Percentiles rank a stretch among this genome's conserved stretches.
These are phyloP conservation scores for Linnemannia zychae DNA, from an alignment of 192 early-diverging fungal genomes.

Conservation along the genomic window DNA sequence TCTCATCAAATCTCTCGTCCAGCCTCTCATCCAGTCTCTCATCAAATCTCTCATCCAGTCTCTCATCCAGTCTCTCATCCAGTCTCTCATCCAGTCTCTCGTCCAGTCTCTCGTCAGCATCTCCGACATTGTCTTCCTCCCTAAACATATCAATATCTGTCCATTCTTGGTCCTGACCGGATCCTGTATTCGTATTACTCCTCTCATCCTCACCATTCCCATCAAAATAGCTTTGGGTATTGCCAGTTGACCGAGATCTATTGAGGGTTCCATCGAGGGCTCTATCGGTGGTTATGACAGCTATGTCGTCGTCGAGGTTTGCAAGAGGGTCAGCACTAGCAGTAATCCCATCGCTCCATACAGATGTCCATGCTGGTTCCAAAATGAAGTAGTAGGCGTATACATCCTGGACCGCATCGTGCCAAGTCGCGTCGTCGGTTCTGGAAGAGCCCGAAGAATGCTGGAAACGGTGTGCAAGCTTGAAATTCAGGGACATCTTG, in stretches of 20 bases:
- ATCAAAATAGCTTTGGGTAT: background rate
- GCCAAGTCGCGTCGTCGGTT: background rate
- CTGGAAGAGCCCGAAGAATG: background rate
- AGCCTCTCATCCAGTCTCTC: background rate
- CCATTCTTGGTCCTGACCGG: background rate
- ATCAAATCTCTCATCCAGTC: too few species aligned
- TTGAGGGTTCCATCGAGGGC: background rate
- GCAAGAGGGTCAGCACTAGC: background rate
- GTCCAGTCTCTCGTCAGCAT: background rate
- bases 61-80: background rate
- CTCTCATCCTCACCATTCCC: background rate
- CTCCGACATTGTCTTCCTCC: background rate
- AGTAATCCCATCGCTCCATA: slow-evolving; percentile 3
- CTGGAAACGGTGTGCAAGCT: slow-evolving; percentile 8
- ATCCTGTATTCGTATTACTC: background rate
- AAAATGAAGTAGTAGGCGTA: slow-evolving; percentile 13
- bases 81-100: too few species aligned
- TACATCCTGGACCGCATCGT: slow-evolving; percentile 9
- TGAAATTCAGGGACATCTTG: slow-evolving; percentile 15
- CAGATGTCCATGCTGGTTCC: slow-evolving; percentile 15
- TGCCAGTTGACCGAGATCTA: background rate
- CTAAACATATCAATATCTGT: background rate
- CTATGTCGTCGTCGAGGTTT: background rate
- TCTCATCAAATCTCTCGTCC: too few species aligned
- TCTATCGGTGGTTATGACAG: too few species aligned